Evolutionary conservation across 345 rosid species (phyloP), one percentile per base, ranked within the genome.

Genomic region (Eutrema japonicum): DNA sequence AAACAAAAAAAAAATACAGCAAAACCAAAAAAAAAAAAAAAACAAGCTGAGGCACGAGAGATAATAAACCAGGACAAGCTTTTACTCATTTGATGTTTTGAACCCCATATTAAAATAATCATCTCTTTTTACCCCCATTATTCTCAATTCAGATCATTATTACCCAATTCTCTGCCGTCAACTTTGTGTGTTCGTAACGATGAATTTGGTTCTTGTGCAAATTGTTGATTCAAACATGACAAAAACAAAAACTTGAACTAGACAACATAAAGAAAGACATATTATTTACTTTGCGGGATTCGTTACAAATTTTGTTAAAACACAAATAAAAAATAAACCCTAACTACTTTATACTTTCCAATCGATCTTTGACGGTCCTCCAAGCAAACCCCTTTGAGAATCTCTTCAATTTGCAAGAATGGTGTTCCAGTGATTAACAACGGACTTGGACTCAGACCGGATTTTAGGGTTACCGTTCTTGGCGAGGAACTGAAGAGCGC

Each of bases 391-490:
- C 48, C 47, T 38, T 35, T 7, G 13, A 12, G 30, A 16, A 42
- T 32, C 48, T 70, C 55, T 62, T 73, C 48, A 36, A 27, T 56
- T 72, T 18, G 43, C 30, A 35, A 66, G 78, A 53, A 75, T 14
- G 2, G 0, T 2, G 35, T 1, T 61, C 58, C 30, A 75, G 64
- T 75, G 79, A 51, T 51, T 48, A 52, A 61, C 22, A 27, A 68
- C 35, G 6, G 57, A 1, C 37, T 11, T 62, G 0, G 79, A 61
- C 51, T 69, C 70, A 0, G 75, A 69, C 3, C 70, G 26, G 61
- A 76, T 76, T 14, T 68, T 69, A 76, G 75, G 75, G 70, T 76
- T 76, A 27, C 52, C 70, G 3, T 76, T 69, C 1, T 6, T 76
- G 4, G 70, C 9, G 42, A 76, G 75, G n/a, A 62, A 30, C 0